Evolutionary conservation across 2,329 filamentous ascomycete genomes (phyloP), one percentile per base, ranked within the genome.

Genomic region (Ascochyta clinopodiicola): DNA sequence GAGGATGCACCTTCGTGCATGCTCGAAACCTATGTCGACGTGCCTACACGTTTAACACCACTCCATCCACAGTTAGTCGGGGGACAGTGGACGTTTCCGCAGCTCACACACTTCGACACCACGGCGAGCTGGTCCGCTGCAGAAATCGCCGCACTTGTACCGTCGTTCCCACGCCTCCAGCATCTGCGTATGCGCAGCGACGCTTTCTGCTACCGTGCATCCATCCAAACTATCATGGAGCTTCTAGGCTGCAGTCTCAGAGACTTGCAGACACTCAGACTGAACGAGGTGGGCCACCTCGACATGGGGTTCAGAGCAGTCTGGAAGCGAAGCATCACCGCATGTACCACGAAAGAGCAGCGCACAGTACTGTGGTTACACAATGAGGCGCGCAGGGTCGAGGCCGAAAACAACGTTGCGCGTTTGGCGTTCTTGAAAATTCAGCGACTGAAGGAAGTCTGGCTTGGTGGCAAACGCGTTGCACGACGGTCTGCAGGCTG

Each of bases 391-490:
- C 27, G 44, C 13, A 45, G 63, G 25, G 63, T 66, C 1, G 49
- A 48, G 7, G 56, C 48, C 1, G 63, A 64, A 43, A 64, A 66
- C n/a, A 27, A 40, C 1, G 57, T 66, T 24, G 63, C 31, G 22
- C 36, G 61, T 10, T 24, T 50, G 7, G 63, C 57, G 0, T 66
- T 66, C n/a, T 44, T 24, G 4, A 43, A n/a, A 1, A 56, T 63
- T 4, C 32, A 19, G 6, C n/a, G 39, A 6, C 32, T 66, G 25
- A 24, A 35, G 13, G 63, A 63, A 32, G 46, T 50, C 27, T 61
- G 63, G 61, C 35, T 66, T 19, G 63, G 61, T 7, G 54, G 59
- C 17, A 56, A 56, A 27, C 51, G 63, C 34, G 57, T 66, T 29
- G 63, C 63, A 24, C 56, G 60, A 17, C 51, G 57, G 22, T 2